Percentiles rank a stretch among this genome's conserved stretches.
Conservation (phyloP, 164 flowering plant species). For the Amborella trichopoda region DNA sequence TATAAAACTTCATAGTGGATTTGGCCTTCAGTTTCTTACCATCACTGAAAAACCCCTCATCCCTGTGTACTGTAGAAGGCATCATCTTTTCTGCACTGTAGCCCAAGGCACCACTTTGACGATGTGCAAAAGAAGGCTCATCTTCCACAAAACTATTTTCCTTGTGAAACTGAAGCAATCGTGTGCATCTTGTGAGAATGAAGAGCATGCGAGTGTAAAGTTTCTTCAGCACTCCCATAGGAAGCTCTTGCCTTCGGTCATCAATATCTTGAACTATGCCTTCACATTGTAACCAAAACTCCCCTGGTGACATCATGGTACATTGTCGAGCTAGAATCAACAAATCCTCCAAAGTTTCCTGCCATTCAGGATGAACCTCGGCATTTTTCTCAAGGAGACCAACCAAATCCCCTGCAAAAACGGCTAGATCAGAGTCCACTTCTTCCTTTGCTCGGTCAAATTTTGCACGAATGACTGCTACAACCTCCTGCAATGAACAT, state of each 20-base stretch:
- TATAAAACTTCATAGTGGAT: conserved; percentile 54
- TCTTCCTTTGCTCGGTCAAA: conserved; percentile 99
- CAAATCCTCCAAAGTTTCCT: conserved; percentile 90
- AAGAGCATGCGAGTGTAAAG: conserved; percentile 98
- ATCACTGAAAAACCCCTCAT: neutral
- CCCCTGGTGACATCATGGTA: conserved; percentile 86
- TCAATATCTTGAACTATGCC: conserved; percentile 97
- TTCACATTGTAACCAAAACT: conserved; percentile 99
- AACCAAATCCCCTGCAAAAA: conserved; percentile 91
- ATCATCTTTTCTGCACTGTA: neutral
- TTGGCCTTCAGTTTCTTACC: neutral
- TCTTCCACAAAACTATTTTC: conserved; percentile 91
- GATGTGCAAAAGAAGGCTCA: conserved; percentile 52
- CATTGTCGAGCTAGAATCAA: conserved; percentile 84
- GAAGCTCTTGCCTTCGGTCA: conserved; percentile 94
- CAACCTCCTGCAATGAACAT: conserved; percentile 60
- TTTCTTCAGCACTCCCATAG: conserved; percentile 84
- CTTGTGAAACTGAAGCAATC: conserved; percentile 95
- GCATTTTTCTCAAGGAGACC: conserved; percentile 88
- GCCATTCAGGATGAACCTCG: conserved; percentile 93
- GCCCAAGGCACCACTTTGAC: conserved; percentile 42
- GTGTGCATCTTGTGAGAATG: conserved; percentile 93
- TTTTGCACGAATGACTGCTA: conserved; percentile 69
- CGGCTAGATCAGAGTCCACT: conserved; percentile 89
- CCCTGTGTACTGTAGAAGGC: neutral